Percentiles rank a stretch among this genome's conserved stretches.
Conservation (phyloP, 1,284 basidiomycete genomes). For the Trametes hirsuta region DNA sequence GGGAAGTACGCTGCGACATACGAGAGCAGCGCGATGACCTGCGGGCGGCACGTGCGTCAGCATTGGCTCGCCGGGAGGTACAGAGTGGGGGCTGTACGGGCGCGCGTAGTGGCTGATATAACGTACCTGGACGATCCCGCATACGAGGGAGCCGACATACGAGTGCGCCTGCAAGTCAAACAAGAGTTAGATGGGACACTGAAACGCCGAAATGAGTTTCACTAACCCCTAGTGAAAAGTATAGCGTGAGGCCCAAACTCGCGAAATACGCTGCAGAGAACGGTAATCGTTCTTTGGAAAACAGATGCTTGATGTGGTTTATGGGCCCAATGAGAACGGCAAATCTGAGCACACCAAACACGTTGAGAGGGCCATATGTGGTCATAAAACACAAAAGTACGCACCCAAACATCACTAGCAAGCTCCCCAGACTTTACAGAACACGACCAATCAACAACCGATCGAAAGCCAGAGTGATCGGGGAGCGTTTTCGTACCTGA, state of each 20-base stretch:
- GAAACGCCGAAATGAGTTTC: background rate
- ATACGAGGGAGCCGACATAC: constrained; percentile 82
- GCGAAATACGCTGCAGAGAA: constrained; percentile 86
- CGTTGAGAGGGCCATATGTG: background rate
- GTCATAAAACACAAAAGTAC: constrained; percentile 30
- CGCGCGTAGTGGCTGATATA: constrained; percentile 2
- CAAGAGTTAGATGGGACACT: background rate
- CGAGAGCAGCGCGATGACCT: constrained; percentile 81
- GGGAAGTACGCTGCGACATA: constrained; percentile 94
- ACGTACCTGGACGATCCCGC: constrained; percentile 74
- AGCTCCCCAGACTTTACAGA: constrained; percentile 68
- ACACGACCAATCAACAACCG: background rate
- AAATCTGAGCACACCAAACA: constrained; percentile 51
- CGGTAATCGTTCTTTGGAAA: constrained; percentile 84
- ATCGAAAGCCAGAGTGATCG: background rate
- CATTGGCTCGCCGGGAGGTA: background rate
- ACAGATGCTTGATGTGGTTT: constrained; percentile 88
- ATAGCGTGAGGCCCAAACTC: constrained; percentile 83
- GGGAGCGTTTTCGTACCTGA: constrained; percentile 58
- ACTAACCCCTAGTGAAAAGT: constrained; percentile 85
- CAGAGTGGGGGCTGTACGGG: background rate
- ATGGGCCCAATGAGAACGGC: constrained; percentile 85
- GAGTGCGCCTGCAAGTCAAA: constrained; percentile 62
- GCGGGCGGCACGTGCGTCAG: background rate
- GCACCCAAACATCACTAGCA: constrained; percentile 88